Conservation (phyloP, 2,329 filamentous ascomycete genomes). For the Diplodia scrobiculata region DNA sequence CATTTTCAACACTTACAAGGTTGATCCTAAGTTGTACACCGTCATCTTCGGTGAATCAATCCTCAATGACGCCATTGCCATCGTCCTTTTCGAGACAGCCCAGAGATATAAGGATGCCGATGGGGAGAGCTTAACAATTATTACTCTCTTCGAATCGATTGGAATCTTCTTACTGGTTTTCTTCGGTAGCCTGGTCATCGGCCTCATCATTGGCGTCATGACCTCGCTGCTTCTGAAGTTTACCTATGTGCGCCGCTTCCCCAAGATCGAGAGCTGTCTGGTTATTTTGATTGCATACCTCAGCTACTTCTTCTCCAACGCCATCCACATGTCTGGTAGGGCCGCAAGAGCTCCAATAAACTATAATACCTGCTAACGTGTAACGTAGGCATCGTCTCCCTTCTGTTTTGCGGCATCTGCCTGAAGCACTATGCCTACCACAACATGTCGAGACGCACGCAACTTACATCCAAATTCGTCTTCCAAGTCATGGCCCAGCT, state of each 20-base stretch:
- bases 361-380: constrained; percentile 28
- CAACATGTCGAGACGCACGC: constrained; percentile 98
- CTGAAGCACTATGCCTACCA: constrained; percentile 99
- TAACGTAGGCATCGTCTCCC: constrained; percentile 81
- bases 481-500: constrained; percentile 94
- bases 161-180: constrained; percentile 95
- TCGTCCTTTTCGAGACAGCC: constrained; percentile 97
- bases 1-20: constrained; percentile 99
- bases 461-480: constrained; percentile 95
- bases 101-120: constrained; percentile 81
- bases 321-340: constrained; percentile 91
- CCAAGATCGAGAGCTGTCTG: constrained; percentile 95
- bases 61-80: constrained; percentile 95
- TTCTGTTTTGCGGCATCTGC: constrained; percentile 97
- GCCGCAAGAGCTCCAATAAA: constrained; percentile 22
- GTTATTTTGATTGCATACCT: constrained; percentile 93
- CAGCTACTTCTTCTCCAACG: constrained; percentile 97
- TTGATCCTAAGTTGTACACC: constrained; percentile 97
- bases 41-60: constrained; percentile 99
- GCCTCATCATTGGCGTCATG: constrained; percentile 79
- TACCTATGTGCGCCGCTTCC: constrained; percentile 86
- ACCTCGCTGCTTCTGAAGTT: constrained; percentile 91
- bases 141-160: constrained; percentile 86
- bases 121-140: constrained; percentile 66
- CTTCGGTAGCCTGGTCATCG: constrained; percentile 89